phyloP scores from a whole-genome alignment of 1,284 basidiomycete species.

The Fomitiporia mediterranea region DNA sequence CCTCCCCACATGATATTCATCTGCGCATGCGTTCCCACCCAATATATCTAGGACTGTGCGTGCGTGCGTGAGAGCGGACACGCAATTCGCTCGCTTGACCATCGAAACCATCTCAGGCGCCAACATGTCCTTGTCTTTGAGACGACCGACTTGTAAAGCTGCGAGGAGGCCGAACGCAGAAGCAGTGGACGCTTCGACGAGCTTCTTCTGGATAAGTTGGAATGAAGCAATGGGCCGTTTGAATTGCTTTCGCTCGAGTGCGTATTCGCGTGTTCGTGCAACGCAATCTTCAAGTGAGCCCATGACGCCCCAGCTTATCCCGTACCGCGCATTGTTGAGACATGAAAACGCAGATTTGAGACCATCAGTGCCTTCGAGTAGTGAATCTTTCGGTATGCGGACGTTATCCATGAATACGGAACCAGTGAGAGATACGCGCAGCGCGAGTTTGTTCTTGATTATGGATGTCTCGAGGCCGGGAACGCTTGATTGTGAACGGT shows the following conservation, averaged over 20 bases:
- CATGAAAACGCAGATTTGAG: constrained; percentile 86
- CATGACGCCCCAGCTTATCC: constrained; percentile 93
- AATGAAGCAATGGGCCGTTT: constrained; percentile 86
- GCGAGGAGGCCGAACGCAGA: constrained; percentile 80
- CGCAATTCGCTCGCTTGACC: constrained; percentile 95
- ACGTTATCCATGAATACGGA: constrained; percentile 93
- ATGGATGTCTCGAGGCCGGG: constrained; percentile 83
- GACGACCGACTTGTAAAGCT: constrained; percentile 78
- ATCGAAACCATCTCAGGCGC: constrained; percentile 93
- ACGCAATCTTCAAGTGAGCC: constrained; percentile 94
- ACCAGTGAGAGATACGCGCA: constrained; percentile 88
- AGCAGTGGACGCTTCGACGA: constrained; percentile 89
- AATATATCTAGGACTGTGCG: constrained; percentile 82
- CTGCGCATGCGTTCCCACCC: constrained; percentile 86
- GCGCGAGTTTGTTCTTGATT: constrained; percentile 91
- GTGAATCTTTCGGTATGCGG: constrained; percentile 58
- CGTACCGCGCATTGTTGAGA: constrained; percentile 84
- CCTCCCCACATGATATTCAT: constrained; percentile 89
- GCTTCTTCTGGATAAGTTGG: constrained; percentile 96
- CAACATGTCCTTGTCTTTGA: constrained; percentile 80
- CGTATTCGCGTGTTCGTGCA: constrained; percentile 74
- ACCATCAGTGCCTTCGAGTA: constrained; percentile 74
- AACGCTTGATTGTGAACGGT: constrained; percentile 61
- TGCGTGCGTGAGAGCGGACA: constrained; percentile 82
- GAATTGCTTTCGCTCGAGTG: constrained; percentile 89